Conservation (phyloP, 148 eudicot species). For the Selenicereus undatus region DNA sequence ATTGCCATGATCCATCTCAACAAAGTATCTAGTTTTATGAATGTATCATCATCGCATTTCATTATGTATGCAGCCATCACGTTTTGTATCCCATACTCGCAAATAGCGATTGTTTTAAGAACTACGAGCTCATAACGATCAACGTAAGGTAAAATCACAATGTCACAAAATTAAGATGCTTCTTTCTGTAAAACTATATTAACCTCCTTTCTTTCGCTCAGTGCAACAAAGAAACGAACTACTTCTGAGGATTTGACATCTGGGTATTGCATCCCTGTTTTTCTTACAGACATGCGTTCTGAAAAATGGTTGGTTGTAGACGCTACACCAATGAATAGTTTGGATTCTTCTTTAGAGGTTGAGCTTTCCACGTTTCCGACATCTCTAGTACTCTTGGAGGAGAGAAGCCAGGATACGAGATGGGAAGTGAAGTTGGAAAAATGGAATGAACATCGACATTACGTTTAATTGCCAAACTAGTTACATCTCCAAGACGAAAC, state of each 20-base stretch:
- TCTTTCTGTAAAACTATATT: slow-evolving; percentile 82
- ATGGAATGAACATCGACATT: slow-evolving; percentile 80
- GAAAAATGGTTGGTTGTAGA: slow-evolving; percentile 98
- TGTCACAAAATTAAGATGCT: slow-evolving; percentile 91
- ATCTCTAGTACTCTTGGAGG: slow-evolving; percentile 76
- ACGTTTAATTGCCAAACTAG: slow-evolving; percentile 84
- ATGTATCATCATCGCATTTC: slow-evolving; percentile 96
- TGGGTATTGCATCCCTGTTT: slow-evolving; percentile 92
- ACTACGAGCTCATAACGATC: slow-evolving; percentile 97
- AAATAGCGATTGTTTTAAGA: slow-evolving; percentile 88
- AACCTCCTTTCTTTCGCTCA: slow-evolving; percentile 85
- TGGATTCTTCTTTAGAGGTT: slow-evolving; percentile 51
- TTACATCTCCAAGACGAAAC: slow-evolving; percentile 87
- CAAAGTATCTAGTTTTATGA: slow-evolving; percentile 66
- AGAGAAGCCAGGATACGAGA: slow-evolving; percentile 89
- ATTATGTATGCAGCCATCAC: slow-evolving; percentile 71
- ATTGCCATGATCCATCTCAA: slow-evolving; percentile 60
- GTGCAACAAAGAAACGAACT: slow-evolving; percentile 89
- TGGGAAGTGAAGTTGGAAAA: slow-evolving; percentile 79
- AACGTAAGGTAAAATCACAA: slow-evolving; percentile 81
- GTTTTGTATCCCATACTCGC: slow-evolving; percentile 82
- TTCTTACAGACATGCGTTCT: slow-evolving; percentile 94
- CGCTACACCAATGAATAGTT: slow-evolving; percentile 75
- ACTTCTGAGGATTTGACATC: slow-evolving; percentile 68
- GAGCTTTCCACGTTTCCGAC: slow-evolving; percentile 73